A percentile compares a stretch with the other conserved stretches of the same genome.
These are phyloP conservation scores for Sporothrix schenckii DNA, from an alignment of 2,329 filamentous ascomycete species.

Conservation along the genomic window DNA sequence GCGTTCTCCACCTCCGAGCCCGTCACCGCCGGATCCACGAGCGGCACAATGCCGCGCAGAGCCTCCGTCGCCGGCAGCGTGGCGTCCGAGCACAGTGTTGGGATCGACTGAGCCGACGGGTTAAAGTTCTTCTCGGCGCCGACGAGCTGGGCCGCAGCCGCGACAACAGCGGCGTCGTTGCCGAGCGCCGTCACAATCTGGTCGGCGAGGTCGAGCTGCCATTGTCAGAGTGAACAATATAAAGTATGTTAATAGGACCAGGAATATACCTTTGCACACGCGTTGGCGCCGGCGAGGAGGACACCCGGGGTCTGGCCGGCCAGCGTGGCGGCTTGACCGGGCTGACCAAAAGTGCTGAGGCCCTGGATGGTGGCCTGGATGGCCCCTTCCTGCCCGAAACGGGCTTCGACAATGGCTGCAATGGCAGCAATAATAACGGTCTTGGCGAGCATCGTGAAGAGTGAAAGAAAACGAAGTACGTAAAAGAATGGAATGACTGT, in stretches of 20 bases:
- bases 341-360: conserved; percentile 55
- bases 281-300: conserved; percentile 58
- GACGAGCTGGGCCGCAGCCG: conserved; percentile 51
- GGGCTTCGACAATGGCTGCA: conserved; percentile 47
- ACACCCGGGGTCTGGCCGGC: conserved; percentile 62
- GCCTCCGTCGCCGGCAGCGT: conserved; percentile 62
- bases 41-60: conserved; percentile 67
- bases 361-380: conserved; percentile 58
- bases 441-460: conserved; percentile 40
- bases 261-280: conserved; percentile 24
- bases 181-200: conserved; percentile 65
- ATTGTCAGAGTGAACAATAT: background rate
- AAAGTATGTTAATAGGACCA: background rate
- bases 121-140: conserved; percentile 37
- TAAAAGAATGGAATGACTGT: conserved; percentile 23
- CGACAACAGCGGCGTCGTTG: conserved; percentile 58
- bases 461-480: background rate
- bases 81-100: conserved; percentile 65
- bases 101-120: conserved; percentile 62
- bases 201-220: conserved; percentile 61
- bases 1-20: conserved; percentile 62
- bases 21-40: conserved; percentile 65
- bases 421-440: conserved; percentile 42
- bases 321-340: conserved; percentile 64
- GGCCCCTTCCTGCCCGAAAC: conserved; percentile 63